Evolutionary conservation across 2,329 filamentous ascomycete species (phyloP), one percentile per base, ranked within the genome.

Genomic region (Scopulariopsis brevicaulis): DNA sequence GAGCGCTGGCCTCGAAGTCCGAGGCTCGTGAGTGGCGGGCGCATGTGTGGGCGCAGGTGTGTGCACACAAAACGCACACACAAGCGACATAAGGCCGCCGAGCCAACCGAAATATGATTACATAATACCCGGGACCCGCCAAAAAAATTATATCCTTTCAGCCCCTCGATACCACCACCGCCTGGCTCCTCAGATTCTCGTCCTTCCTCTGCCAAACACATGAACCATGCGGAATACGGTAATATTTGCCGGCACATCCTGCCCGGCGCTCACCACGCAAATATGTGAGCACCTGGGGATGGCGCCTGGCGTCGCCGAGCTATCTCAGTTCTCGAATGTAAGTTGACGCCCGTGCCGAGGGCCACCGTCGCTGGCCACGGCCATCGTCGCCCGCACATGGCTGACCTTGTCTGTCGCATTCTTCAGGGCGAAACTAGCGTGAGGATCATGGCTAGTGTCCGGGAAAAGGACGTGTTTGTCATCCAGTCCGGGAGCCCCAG

Each of bases 391-490:
- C 24, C 48, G 24, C 32, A 18, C 56, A 14, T 50, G 20, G 14
- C 46, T 50, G 22, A 50, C 5, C 46, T 11, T 10, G 20, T 20
- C 18, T 24, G n/a, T 50, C 46, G 46, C 20, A 20, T 14, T 22
- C 22, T 77, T 59, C 70, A 85, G 82, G 84, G 84, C 73, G 84
- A 87, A 74, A 87, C 83, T 60, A 86, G 83, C 67, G 84, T 87
- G 65, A 81, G 82, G 66, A 86, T 87, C 68, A 69, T 86, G 69
- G 85, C 82, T 53, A 86, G 83, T 71, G 91, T 99, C 63, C 89
- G 94, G 65, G 95, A 99, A 70, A 95, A 97, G 73, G 93, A 99
- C 81, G 93, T 99, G 66, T 99, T 97, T 73, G 93, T 99, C 70
- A 88, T 99, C 61, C 94, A 99, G 77, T 97, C 93, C 62, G 94